Percentiles rank a stretch among this genome's conserved stretches.
Evolutionary conservation across 1,139 yeast genomes (phyloP).

Genomic region (Nakaseomyces kungkrabaensis): DNA sequence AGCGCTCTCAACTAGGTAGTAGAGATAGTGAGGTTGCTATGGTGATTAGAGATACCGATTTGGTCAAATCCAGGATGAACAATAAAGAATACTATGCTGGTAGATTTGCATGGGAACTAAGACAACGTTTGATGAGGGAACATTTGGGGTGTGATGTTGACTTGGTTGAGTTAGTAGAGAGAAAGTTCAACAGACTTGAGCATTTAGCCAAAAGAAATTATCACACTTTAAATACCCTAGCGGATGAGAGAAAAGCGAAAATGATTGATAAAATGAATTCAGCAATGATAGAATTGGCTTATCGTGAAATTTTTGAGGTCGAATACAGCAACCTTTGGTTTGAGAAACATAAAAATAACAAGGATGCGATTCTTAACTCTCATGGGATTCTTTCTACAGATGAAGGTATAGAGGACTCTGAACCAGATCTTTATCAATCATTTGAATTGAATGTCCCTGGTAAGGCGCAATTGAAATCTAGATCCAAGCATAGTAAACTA

Average conservation of each 20-base stretch:
- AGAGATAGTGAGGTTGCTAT: constrained; percentile 95
- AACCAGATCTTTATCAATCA: not conserved
- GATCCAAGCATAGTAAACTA: constrained; percentile 13
- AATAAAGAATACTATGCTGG: constrained; percentile 76
- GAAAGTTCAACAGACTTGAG: constrained; percentile 56
- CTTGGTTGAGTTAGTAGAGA: constrained; percentile 71
- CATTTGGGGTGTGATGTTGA: constrained; percentile 93
- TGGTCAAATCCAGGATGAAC: constrained; percentile 66
- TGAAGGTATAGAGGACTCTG: not conserved
- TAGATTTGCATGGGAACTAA: constrained; percentile 77
- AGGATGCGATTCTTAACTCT: not conserved
- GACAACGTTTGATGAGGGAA: constrained; percentile 91
- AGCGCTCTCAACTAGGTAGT: constrained; percentile 85
- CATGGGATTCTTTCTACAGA: not conserved
- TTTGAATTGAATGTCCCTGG: not conserved
- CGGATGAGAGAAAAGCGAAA: constrained; percentile 1
- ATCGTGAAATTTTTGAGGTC: constrained; percentile 50
- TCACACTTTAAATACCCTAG: constrained; percentile 18
- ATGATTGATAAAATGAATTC: constrained; percentile 33
- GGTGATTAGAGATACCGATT: constrained; percentile 71
- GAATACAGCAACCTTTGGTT: constrained; percentile 40
- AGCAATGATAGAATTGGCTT: constrained; percentile 65
- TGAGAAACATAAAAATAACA: not conserved
- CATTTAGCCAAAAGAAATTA: constrained; percentile 39
- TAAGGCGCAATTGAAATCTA: constrained; percentile 14